Conservation (phyloP, 805 yeast genomes). For the Wickerhamomyces pijperi region DNA sequence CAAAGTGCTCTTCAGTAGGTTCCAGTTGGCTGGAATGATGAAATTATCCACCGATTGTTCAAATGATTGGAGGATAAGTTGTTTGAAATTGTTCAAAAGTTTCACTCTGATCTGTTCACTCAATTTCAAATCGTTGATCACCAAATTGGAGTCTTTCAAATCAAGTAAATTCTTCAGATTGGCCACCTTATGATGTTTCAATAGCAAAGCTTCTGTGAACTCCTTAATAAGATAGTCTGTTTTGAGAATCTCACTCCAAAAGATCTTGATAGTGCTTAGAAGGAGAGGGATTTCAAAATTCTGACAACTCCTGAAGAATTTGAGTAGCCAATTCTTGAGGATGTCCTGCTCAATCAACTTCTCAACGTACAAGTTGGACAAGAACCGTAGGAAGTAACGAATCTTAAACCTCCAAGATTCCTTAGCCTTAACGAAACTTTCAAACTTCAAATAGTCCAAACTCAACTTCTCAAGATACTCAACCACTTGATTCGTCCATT, state of each 20-base stretch:
- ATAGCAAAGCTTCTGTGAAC: constrained; percentile 47
- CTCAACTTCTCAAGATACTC: constrained; percentile 36
- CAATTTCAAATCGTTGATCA: constrained; percentile 24
- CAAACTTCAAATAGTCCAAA: constrained; percentile 23
- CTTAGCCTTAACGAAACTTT: constrained; percentile 20
- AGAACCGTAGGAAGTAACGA: constrained; percentile 46
- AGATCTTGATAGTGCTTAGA: constrained; percentile 45
- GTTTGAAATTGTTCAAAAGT: constrained; percentile 16
- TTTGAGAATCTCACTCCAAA: constrained; percentile 59
- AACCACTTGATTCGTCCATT: constrained; percentile 83
- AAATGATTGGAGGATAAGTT: constrained; percentile 21
- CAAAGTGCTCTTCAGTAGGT: constrained; percentile 27
- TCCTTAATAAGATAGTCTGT: constrained; percentile 52
- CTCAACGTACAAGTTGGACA: constrained; percentile 59
- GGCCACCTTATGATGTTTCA: constrained; percentile 30
- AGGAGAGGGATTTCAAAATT: constrained; percentile 33
- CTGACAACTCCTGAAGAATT: constrained; percentile 33
- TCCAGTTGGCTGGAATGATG: constrained; percentile 57
- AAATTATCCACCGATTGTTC: constrained; percentile 38
- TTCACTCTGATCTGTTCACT: constrained; percentile 20
- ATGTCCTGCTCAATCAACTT: constrained; percentile 49
- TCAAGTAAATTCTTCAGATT: constrained; percentile 22
- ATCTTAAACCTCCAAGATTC: constrained; percentile 41
- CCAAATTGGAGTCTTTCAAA: constrained; percentile 20
- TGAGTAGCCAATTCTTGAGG: constrained; percentile 55